Percentiles rank a stretch among this genome's conserved stretches.
phyloP scores from a whole-genome alignment of 768 basidiomycete species.

The Leccinum truebloodii region DNA sequence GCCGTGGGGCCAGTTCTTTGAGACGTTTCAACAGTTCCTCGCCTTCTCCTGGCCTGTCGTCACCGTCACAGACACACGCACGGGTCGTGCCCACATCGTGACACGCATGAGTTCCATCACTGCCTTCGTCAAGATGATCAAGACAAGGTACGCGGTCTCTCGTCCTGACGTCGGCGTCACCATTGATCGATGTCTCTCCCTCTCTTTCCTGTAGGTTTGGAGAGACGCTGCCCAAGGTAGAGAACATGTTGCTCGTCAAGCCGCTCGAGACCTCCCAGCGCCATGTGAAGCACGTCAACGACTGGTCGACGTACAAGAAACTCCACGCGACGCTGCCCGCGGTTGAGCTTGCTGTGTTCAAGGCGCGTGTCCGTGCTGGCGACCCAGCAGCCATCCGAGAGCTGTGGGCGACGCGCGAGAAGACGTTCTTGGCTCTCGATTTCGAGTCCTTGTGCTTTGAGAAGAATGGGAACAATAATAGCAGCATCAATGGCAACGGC shows the following conservation, averaged over 20 bases:
- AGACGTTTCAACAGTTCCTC: conserved; percentile 77
- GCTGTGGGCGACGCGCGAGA: conserved; percentile 69
- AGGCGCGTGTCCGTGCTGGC: conserved; percentile 62
- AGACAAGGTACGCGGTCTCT: conserved; percentile 54
- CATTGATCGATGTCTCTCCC: background rate
- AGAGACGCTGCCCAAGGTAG: conserved; percentile 69
- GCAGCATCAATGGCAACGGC: background rate
- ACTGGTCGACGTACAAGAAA: conserved; percentile 68
- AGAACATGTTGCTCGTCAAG: conserved; percentile 66
- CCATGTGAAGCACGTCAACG: conserved; percentile 70
- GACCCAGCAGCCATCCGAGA: conserved; percentile 64
- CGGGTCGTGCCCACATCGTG: conserved; percentile 76
- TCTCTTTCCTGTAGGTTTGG: conserved; percentile 50
- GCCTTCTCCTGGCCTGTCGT: conserved; percentile 84
- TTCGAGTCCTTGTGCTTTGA: conserved; percentile 79
- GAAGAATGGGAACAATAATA: conserved; percentile 36
- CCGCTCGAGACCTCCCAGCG: conserved; percentile 70
- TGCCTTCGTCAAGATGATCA: conserved; percentile 84
- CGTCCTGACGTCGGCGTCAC: background rate
- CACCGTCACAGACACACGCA: conserved; percentile 69
- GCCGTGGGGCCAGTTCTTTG: conserved; percentile 78
- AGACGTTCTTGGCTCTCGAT: conserved; percentile 73
- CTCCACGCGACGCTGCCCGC: conserved; percentile 72
- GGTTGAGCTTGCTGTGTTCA: conserved; percentile 62
- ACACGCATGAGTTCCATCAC: conserved; percentile 71